Percentiles rank a stretch among this genome's conserved stretches.
Evolutionary conservation across 768 basidiomycete species (phyloP).

Genomic region (Tylopilus plumbeoviolaceoides): DNA sequence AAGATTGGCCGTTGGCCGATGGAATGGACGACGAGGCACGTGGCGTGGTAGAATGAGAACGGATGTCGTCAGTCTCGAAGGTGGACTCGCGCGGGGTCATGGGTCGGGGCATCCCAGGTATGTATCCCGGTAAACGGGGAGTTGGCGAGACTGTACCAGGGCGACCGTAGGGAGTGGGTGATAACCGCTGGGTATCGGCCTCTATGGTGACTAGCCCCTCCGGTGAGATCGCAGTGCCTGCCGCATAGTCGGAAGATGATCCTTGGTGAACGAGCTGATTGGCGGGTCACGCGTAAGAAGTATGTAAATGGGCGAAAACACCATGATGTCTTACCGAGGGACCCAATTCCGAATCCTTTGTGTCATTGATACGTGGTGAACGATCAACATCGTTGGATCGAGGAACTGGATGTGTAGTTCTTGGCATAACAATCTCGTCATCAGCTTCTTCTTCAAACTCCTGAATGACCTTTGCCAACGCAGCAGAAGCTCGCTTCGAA

Average conservation of each 20-base stretch:
- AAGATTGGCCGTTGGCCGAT: constrained; percentile 29
- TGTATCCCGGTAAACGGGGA: constrained; percentile 71
- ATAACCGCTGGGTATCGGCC: constrained; percentile 49
- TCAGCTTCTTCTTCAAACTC: constrained; percentile 73
- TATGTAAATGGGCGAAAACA: constrained; percentile 4
- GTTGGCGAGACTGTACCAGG: constrained; percentile 48
- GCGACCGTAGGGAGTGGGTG: constrained; percentile 53
- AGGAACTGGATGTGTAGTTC: constrained; percentile 47
- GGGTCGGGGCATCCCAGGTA: constrained; percentile 86
- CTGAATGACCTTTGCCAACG: constrained; percentile 70
- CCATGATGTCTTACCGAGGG: constrained; percentile 23
- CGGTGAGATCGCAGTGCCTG: constrained; percentile 67
- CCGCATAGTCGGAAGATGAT: constrained; percentile 45
- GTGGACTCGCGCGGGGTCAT: constrained; percentile 80
- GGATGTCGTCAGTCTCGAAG: constrained; percentile 67
- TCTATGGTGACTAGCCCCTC: constrained; percentile 51
- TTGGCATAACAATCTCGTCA: constrained; percentile 74
- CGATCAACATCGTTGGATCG: constrained; percentile 33
- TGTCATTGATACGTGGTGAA: constrained; percentile 16
- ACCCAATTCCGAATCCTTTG: constrained; percentile 18
- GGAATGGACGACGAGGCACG: constrained; percentile 68
- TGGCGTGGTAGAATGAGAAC: constrained; percentile 68
- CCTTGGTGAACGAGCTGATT: constrained; percentile 28
- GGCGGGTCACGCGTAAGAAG: constrained; percentile 17
- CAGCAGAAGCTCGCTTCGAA: constrained; percentile 63